Conservation (phyloP, 2,329 filamentous ascomycete species). For the Fusarium sp. region DNA sequence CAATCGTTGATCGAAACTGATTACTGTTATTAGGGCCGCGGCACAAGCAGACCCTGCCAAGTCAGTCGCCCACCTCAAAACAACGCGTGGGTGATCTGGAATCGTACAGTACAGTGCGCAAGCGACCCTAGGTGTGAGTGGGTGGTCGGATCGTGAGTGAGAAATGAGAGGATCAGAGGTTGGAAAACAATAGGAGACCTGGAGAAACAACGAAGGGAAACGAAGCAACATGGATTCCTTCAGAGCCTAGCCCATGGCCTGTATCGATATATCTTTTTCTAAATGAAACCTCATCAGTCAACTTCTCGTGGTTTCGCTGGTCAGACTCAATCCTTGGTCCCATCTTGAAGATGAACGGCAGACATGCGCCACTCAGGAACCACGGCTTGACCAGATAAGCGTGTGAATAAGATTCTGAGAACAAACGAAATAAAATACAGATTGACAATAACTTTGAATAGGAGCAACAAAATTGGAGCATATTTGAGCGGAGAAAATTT, state of each 20-base stretch:
- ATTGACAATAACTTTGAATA: background rate
- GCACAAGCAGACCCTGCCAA: conserved; percentile 40
- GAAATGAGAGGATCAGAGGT: conserved; percentile 25
- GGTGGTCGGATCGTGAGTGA: conserved; percentile 35
- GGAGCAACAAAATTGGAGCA: conserved; percentile 11
- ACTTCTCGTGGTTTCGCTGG: background rate
- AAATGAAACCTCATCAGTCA: background rate
- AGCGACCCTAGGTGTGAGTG: conserved; percentile 23
- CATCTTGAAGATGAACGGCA: conserved; percentile 14
- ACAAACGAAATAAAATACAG: background rate
- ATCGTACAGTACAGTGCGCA: conserved; percentile 40
- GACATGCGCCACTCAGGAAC: conserved; percentile 10
- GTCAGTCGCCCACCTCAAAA: conserved; percentile 30
- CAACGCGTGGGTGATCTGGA: conserved; percentile 39
- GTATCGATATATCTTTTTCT: background rate
- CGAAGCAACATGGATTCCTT: background rate
- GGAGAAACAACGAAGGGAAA: background rate
- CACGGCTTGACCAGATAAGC: background rate
- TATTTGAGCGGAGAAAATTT: conserved; percentile 27
- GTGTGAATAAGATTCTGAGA: background rate
- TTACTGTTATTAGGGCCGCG: conserved; percentile 23
- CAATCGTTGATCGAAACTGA: background rate
- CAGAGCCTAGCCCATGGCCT: background rate
- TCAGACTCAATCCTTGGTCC: conserved; percentile 24
- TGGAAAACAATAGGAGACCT: conserved; percentile 1